These are phyloP conservation scores for Podospora pseudopauciseta DNA, from an alignment of 495 filamentous ascomycete species.

Conservation along the genomic window DNA sequence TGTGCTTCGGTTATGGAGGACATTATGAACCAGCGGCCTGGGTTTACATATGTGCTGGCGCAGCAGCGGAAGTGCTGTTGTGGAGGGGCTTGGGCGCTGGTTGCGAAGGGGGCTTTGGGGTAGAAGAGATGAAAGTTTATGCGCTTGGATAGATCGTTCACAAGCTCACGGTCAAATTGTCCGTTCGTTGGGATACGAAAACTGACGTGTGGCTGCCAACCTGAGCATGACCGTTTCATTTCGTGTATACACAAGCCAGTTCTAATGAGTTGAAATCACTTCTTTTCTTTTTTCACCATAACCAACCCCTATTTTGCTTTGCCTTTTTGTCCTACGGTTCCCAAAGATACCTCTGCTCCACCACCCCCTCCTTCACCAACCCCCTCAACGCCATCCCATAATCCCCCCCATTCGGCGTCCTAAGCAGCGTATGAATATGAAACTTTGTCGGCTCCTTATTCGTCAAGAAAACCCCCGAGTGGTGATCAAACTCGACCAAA, in stretches of 20 bases:
- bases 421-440: slow-evolving; percentile 68
- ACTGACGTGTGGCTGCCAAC: background rate
- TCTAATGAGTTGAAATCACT: background rate
- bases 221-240: background rate
- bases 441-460: slow-evolving; percentile 72
- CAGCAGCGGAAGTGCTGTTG: slow-evolving; percentile 54
- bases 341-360: slow-evolving; percentile 44
- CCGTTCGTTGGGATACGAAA: background rate
- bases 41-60: slow-evolving; percentile 48
- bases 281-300: background rate
- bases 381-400: slow-evolving; percentile 55
- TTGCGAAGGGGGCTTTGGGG: slow-evolving; percentile 25
- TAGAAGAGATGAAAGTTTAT: background rate
- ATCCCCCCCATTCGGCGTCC: slow-evolving; percentile 70
- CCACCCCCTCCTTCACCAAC: slow-evolving; percentile 23
- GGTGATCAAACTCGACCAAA: slow-evolving; percentile 73
- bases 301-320: background rate
- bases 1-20: slow-evolving; percentile 66
- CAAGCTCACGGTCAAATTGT: too few relatives aligned
- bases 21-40: slow-evolving; percentile 37
- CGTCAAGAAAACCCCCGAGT: slow-evolving; percentile 72
- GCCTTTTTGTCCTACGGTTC: slow-evolving; percentile 15
- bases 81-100: slow-evolving; percentile 46
- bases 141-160: too few relatives aligned
- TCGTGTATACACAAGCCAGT: background rate